Percentiles rank a stretch among this genome's conserved stretches.
phyloP scores from a whole-genome alignment of 139 green algal species.

The Monoraphidium neglectum region DNA sequence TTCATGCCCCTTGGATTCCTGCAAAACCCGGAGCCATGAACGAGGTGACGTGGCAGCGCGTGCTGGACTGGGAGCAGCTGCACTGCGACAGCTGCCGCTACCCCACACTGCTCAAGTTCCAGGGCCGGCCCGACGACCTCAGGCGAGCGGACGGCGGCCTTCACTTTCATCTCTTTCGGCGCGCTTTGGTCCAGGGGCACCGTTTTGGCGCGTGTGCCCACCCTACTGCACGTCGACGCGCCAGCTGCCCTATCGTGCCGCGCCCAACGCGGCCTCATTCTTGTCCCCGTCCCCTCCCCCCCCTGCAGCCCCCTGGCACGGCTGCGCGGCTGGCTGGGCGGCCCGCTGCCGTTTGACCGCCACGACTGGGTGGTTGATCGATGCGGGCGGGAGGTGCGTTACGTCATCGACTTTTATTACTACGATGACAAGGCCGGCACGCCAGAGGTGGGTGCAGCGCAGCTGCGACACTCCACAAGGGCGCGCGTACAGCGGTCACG shows the following conservation, averaged over 20 bases:
- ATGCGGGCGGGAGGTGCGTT: conserved; percentile 86
- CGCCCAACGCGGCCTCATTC: too few species aligned
- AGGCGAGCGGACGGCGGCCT: conserved; percentile 53
- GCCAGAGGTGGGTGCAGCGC: conserved; percentile 60
- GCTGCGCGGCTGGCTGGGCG: conserved; percentile 59
- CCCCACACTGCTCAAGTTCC: conserved; percentile 82
- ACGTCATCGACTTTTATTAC: conserved; percentile 99
- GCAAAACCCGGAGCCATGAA: conserved; percentile 83
- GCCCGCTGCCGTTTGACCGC: conserved; percentile 85
- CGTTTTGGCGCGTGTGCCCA: not conserved
- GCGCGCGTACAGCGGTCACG: too few species aligned
- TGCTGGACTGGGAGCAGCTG: conserved; percentile 86
- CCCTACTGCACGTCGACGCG: not conserved
- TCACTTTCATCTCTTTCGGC: too few species aligned
- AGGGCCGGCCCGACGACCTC: conserved; percentile 86
- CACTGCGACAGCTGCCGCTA: conserved; percentile 70
- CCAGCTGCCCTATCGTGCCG: not conserved
- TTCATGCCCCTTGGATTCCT: not conserved
- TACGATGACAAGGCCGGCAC: conserved; percentile 90
- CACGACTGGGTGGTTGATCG: conserved; percentile 96
- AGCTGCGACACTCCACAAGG: too few species aligned
- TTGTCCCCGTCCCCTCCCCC: not conserved
- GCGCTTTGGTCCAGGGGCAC: not conserved
- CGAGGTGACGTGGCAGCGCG: conserved; percentile 88
- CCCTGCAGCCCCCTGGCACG: conserved; percentile 77